A percentile compares a stretch with the other conserved stretches of the same genome.
phyloP scores from a whole-genome alignment of 306 rosid species.

The Citrullus amarus region DNA sequence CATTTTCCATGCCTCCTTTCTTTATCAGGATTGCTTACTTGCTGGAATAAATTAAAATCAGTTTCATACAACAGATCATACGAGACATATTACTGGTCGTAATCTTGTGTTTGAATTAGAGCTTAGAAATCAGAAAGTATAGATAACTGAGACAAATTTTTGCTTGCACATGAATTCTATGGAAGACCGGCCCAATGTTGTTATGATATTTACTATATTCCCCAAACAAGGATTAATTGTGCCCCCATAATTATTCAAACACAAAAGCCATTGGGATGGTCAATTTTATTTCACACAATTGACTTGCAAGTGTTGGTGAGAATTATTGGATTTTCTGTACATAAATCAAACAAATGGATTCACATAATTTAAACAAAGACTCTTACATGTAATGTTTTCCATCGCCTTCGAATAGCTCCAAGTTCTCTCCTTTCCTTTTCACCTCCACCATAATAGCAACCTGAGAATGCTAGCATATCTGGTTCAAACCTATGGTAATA shows the following conservation, averaged over 20 bases:
- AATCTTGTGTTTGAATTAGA: not conserved
- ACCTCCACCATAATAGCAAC: conserved; percentile 97
- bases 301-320: not conserved
- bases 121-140: not conserved
- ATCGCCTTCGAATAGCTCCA: conserved; percentile 81
- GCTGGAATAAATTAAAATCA: conserved; percentile 25
- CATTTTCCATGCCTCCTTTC: conserved; percentile 96
- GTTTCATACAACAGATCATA: not conserved
- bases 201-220: not conserved
- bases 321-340: not conserved
- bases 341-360: not conserved
- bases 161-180: not conserved
- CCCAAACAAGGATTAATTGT: not conserved
- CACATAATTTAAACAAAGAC: conserved; percentile 10
- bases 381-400: conserved; percentile 95
- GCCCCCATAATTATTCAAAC: not conserved
- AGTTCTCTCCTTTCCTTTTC: conserved; percentile 80
- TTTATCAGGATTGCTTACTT: conserved; percentile 82
- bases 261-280: not conserved
- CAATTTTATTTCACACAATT: not conserved
- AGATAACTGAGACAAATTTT: not conserved
- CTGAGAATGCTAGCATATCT: conserved; percentile 99
- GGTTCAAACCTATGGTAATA: conserved; percentile 66
- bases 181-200: not conserved
- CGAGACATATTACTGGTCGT: not conserved